Percentiles rank a stretch among this genome's conserved stretches.
Evolutionary conservation across 2,329 filamentous ascomycete genomes (phyloP).

Genomic region (Calonectria henricotiae): DNA sequence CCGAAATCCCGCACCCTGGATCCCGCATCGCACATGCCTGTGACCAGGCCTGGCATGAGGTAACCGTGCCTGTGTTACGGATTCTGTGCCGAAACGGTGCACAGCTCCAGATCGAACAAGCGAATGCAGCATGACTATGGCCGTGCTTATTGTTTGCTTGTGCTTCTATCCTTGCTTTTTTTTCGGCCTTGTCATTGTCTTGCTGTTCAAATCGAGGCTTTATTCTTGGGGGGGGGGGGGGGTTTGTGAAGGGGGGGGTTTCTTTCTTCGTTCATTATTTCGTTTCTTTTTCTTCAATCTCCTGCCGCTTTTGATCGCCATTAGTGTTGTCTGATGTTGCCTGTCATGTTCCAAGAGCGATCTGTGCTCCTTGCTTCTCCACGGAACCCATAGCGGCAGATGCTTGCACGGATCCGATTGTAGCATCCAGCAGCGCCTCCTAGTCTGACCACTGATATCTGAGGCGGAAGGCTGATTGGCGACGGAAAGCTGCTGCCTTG

Average conservation of each 20-base stretch:
- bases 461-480: constrained; percentile 28
- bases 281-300: constrained; percentile 5
- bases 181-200: constrained; percentile 1
- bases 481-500: constrained; percentile 24
- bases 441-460: constrained; percentile 26
- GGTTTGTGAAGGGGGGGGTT: neutral
- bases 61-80: constrained; percentile 25
- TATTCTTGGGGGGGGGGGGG: neutral
- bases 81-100: constrained; percentile 14
- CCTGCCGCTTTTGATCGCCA: constrained; percentile 10
- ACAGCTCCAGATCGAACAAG: constrained; percentile 20
- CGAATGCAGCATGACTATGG: constrained; percentile 6
- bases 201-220: constrained; percentile 1
- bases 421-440: constrained; percentile 32
- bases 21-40: constrained; percentile 8
- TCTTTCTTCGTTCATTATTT: neutral
- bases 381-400: constrained; percentile 37
- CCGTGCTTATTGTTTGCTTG: constrained; percentile 19
- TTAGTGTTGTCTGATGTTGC: constrained; percentile 32
- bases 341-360: constrained; percentile 34
- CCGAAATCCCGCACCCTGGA: constrained; percentile 30
- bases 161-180: constrained; percentile 16
- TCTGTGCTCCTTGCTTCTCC: constrained; percentile 37
- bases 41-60: constrained; percentile 22
- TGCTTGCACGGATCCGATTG: constrained; percentile 41